Evolutionary conservation across 345 rosid species (phyloP).

Genomic region (Barbarea vulgaris): DNA sequence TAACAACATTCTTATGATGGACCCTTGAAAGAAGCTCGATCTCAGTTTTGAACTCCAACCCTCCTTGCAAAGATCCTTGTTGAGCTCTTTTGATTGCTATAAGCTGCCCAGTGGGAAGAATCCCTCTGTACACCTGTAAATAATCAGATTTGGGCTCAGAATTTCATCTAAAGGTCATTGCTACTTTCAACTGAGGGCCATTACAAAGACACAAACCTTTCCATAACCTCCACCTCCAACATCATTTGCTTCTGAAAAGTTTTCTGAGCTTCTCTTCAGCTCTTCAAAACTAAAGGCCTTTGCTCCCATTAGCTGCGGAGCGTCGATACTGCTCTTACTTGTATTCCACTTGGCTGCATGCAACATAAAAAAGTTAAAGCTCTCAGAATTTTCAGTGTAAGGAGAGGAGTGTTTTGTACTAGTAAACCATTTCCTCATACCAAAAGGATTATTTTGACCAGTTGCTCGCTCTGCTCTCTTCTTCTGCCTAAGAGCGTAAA

Average conservation of each 20-base stretch:
- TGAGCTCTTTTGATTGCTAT: slow-evolving; percentile 73
- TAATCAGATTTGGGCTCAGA: too few relatives aligned
- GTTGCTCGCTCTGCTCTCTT: background rate
- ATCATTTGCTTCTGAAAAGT: slow-evolving; percentile 69
- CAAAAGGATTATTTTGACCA: background rate
- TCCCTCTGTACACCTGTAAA: slow-evolving; percentile 76
- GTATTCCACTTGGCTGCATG: slow-evolving; percentile 78
- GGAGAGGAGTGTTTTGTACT: background rate
- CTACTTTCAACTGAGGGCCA: background rate
- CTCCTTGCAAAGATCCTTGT: slow-evolving; percentile 73
- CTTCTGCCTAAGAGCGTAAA: background rate
- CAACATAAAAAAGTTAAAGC: slow-evolving; percentile 24
- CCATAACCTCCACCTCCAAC: slow-evolving; percentile 95
- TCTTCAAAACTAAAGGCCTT: slow-evolving; percentile 77
- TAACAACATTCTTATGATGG: slow-evolving; percentile 69
- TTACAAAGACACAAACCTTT: slow-evolving; percentile 50
- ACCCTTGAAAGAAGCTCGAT: slow-evolving; percentile 82
- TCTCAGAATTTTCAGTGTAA: background rate
- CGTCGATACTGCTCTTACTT: slow-evolving; percentile 52
- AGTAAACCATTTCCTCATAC: background rate
- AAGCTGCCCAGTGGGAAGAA: slow-evolving; percentile 48
- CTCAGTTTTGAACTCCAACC: slow-evolving; percentile 68
- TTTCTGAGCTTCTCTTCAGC: slow-evolving; percentile 63
- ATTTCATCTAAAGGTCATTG: background rate
- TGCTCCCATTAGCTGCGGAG: slow-evolving; percentile 81